These are phyloP conservation scores for Tuber umbilicatum DNA, from an alignment of 495 filamentous ascomycete species.

Conservation along the genomic window DNA sequence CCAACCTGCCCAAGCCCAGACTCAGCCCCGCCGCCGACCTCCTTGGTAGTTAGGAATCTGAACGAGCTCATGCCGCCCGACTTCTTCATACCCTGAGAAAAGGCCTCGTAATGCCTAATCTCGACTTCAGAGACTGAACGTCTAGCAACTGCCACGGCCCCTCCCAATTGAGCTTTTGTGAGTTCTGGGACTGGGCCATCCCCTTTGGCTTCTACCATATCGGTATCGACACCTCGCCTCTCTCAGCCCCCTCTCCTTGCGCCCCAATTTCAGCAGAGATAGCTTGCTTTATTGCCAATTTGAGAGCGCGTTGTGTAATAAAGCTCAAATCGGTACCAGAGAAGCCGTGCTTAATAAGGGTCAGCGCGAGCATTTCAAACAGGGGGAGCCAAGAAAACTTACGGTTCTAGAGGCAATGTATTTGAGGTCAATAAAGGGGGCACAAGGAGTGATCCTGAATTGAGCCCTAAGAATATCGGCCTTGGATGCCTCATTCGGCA, in stretches of 20 bases:
- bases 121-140: constrained; percentile 93
- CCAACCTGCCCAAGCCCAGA: constrained; percentile 73
- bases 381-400: constrained; percentile 8
- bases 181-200: constrained; percentile 96
- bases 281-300: constrained; percentile 98
- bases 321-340: constrained; percentile 99
- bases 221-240: constrained; percentile 73
- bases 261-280: constrained; percentile 84
- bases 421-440: constrained; percentile 73
- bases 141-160: constrained; percentile 90
- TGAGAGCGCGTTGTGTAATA: constrained; percentile 96
- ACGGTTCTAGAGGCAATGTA: constrained; percentile 89
- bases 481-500: constrained; percentile 84
- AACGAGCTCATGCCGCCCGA: constrained; percentile 89
- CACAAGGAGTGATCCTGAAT: constrained; percentile 94
- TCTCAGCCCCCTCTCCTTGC: constrained; percentile 76
- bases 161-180: constrained; percentile 91
- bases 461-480: constrained; percentile 86
- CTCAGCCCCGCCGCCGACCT: constrained; percentile 50
- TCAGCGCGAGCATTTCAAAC: constrained; percentile 7
- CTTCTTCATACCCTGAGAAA: constrained; percentile 98
- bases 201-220: constrained; percentile 67
- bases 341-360: constrained; percentile 64
- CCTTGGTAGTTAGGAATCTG: constrained; percentile 78
- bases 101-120: constrained; percentile 95